These are phyloP conservation scores for Aureobasidium zeae DNA, from an alignment of 2,329 filamentous ascomycete species.

Conservation along the genomic window DNA sequence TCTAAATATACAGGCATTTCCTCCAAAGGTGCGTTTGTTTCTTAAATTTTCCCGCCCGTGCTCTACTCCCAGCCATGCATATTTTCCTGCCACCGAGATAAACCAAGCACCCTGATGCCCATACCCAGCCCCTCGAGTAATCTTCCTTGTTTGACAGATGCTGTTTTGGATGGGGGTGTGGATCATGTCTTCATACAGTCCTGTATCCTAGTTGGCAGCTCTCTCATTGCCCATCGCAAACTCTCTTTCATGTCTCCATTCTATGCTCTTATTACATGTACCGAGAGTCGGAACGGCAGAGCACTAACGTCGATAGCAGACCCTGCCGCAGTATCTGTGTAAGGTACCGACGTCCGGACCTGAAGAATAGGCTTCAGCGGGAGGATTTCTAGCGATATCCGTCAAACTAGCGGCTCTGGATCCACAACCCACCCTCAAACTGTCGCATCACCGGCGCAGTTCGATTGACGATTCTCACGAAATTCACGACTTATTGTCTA, in stretches of 20 bases:
- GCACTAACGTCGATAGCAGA: neutral
- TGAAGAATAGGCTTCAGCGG: conserved; percentile 4
- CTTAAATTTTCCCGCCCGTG: conserved; percentile 4
- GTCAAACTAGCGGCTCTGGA: conserved; percentile 14
- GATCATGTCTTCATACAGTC: neutral
- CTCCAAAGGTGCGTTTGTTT: conserved; percentile 15
- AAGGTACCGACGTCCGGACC: neutral
- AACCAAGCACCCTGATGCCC: conserved; percentile 8
- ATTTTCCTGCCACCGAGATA: conserved; percentile 8
- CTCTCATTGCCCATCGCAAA: conserved; percentile 3
- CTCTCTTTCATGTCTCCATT: conserved; percentile 11
- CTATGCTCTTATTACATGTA: conserved; percentile 9
- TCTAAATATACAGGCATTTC: conserved; percentile 5
- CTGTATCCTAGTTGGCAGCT: neutral
- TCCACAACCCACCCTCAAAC: conserved; percentile 12
- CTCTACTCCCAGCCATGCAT: conserved; percentile 13
- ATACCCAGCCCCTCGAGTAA: conserved; percentile 13
- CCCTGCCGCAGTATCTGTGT: neutral
- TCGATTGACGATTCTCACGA: conserved; percentile 41
- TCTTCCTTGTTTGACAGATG: conserved; percentile 6
- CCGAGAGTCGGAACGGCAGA: neutral
- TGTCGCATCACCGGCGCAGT: conserved; percentile 15
- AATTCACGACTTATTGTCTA: conserved; percentile 38
- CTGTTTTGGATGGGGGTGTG: neutral
- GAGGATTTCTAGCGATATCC: conserved; percentile 3